Base-by-base conservation (phyloP, 2,329 filamentous ascomycete genomes). In the Eutypella sp. region DNA sequence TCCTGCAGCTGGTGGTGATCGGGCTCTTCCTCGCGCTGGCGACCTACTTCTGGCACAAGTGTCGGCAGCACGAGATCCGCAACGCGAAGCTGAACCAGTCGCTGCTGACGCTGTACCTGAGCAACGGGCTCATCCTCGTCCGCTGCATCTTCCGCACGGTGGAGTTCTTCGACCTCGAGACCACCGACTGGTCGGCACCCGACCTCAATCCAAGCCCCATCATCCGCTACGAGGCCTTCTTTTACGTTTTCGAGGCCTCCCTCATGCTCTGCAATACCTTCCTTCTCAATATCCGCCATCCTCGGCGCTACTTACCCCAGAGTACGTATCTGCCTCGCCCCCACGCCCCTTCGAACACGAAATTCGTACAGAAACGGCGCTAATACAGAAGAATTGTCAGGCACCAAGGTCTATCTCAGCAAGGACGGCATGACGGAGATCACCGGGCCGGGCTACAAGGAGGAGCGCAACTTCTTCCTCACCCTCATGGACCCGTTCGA, bases 161-260 rank as follows among this genome's bases (percentile, higher is more conserved):
- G n/a, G 78, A 84, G 60, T 82, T 78, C 63, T 81, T 80, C 50
- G 69, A 67, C 42, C 57, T 75, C n/a, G 64, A 71, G 0, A 52
- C 61, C 22, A 59, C 73, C 11, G 63, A 73, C 20, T 62, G 67
- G 19, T 65, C 61, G 37, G 63, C 67, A 24, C 57, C 67, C 8
- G 63, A 58, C 3, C 62, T 71, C 40, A 68, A 71, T 29, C 60
- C 63, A 2, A 71, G 67, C 10, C 69, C 74, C 0, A 61, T 78
- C 19, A 48, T 81, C n/a, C 68, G 75, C 19, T 75, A 79, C 51
- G 78, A 82, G 59, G 78, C 71, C 70, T 81, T 72, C 60, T 82
- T 82, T 50, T 79, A 75, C 54, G 67, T 81, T 18, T 81, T 81
- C 47, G 78, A 82, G 62, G 73, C 69, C 2, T 51, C 57, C 0